A percentile compares a stretch with the other conserved stretches of the same genome.
Evolutionary conservation across 768 basidiomycete genomes (phyloP).

Genomic region (Butyriboletus loyo): DNA sequence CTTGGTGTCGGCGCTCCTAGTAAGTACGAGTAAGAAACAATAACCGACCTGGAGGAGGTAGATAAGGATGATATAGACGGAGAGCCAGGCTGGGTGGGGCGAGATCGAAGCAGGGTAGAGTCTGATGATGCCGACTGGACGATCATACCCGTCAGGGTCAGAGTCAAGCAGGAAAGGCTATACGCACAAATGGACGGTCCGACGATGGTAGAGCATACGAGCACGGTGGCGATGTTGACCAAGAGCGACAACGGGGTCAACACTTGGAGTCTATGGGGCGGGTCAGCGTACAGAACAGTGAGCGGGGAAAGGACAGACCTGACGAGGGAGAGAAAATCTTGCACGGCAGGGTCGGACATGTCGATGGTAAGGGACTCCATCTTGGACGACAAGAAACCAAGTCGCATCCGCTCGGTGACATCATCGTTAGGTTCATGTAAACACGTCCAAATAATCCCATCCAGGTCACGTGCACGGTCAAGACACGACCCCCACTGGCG

Average conservation of each 20-base stretch:
- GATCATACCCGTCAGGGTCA: neutral
- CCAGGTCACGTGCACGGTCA: neutral
- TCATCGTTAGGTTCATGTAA: slow-evolving; percentile 8
- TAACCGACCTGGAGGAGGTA: slow-evolving; percentile 76
- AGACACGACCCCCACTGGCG: neutral
- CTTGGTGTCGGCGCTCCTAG: slow-evolving; percentile 77
- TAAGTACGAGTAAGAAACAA: slow-evolving; percentile 72
- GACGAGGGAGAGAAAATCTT: slow-evolving; percentile 64
- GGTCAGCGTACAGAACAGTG: neutral
- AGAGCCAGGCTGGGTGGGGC: slow-evolving; percentile 56
- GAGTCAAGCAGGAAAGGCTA: neutral
- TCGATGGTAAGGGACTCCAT: slow-evolving; percentile 63
- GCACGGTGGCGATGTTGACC: slow-evolving; percentile 69
- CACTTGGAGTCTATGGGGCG: slow-evolving; percentile 63
- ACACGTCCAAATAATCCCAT: slow-evolving; percentile 5
- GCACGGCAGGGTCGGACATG: slow-evolving; percentile 55
- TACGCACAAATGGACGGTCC: slow-evolving; percentile 57
- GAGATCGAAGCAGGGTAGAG: slow-evolving; percentile 69
- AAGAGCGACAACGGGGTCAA: slow-evolving; percentile 82
- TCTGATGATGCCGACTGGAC: slow-evolving; percentile 46
- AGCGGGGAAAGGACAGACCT: slow-evolving; percentile 34
- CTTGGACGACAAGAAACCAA: neutral
- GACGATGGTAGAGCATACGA: slow-evolving; percentile 67
- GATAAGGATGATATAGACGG: slow-evolving; percentile 56
- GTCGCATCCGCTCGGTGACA: slow-evolving; percentile 12